phyloP scores from a whole-genome alignment of 202 grass and related monocot species.

The Hordeum pubiflorum region DNA sequence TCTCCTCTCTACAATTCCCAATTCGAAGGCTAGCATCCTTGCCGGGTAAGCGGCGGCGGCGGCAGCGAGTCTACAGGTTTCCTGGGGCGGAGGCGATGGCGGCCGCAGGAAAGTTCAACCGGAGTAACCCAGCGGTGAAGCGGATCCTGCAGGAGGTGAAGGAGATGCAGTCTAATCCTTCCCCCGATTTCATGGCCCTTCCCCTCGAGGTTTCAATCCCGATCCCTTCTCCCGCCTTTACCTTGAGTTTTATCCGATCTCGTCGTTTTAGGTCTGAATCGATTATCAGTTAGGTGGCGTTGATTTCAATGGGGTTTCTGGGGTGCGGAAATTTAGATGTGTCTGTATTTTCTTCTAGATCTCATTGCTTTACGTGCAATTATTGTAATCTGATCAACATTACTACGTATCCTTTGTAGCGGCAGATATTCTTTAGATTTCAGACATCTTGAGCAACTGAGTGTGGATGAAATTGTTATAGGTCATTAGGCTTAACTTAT shows the following conservation, averaged over 20 bases:
- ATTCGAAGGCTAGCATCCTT: conserved; percentile 22
- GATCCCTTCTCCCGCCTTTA: neutral
- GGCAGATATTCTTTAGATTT: neutral
- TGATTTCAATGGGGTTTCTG: neutral
- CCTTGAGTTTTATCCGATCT: conserved; percentile 24
- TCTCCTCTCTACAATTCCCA: conserved; percentile 2
- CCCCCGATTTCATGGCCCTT: conserved; percentile 84
- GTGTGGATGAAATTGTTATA: neutral
- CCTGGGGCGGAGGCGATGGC: conserved; percentile 18
- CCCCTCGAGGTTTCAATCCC: conserved; percentile 68
- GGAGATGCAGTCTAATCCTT: conserved; percentile 97
- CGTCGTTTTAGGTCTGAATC: neutral
- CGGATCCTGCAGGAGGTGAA: conserved; percentile 99
- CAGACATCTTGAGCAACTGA: neutral
- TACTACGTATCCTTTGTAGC: neutral
- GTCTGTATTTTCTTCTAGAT: conserved; percentile 19
- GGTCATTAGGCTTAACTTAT: neutral
- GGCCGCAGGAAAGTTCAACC: conserved; percentile 52
- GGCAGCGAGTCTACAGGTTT: conserved; percentile 1
- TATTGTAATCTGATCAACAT: neutral
- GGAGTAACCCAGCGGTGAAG: conserved; percentile 96
- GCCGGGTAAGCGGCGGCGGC: conserved; percentile 16
- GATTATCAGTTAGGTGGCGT: neutral
- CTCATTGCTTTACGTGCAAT: neutral
- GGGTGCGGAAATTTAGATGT: neutral